Percentiles rank a stretch among this genome's conserved stretches.
Evolutionary conservation across 2,329 filamentous ascomycete species (phyloP).

Genomic region (Nigrograna mackinnonii): DNA sequence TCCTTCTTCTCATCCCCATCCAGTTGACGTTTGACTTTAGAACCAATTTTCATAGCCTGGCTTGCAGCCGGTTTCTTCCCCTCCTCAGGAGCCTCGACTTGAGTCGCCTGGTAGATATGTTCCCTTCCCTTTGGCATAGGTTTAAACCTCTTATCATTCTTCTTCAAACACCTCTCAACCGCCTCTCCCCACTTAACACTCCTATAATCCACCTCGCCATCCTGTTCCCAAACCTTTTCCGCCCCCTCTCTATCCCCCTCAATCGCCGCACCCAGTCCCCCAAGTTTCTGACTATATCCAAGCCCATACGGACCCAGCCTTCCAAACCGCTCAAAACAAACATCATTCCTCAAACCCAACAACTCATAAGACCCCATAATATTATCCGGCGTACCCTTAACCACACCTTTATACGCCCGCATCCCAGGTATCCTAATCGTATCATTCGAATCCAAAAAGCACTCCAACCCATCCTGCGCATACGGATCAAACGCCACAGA

Average conservation of each 20-base stretch:
- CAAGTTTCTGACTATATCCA: slow-evolving; percentile 78
- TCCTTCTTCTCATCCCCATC: slow-evolving; percentile 1
- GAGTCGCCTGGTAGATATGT: slow-evolving; percentile 46
- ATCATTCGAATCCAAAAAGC: slow-evolving; percentile 73
- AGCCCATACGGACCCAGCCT: slow-evolving; percentile 87
- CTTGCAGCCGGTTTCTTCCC: neutral
- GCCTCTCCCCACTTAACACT: slow-evolving; percentile 77
- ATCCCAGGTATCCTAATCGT: slow-evolving; percentile 70
- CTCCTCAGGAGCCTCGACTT: slow-evolving; percentile 22
- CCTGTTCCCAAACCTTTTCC: slow-evolving; percentile 76
- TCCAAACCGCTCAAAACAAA: slow-evolving; percentile 93
- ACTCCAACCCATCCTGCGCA: slow-evolving; percentile 69
- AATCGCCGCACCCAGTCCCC: slow-evolving; percentile 83
- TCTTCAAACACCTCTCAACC: slow-evolving; percentile 72
- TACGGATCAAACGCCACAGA: slow-evolving; percentile 67
- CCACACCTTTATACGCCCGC: slow-evolving; percentile 75
- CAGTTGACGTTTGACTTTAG: too few species aligned
- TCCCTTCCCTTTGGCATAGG: slow-evolving; percentile 32
- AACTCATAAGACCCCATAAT: slow-evolving; percentile 86
- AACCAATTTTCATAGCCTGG: neutral
- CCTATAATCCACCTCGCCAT: slow-evolving; percentile 75
- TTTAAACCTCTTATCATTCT: slow-evolving; percentile 72
- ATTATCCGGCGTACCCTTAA: slow-evolving; percentile 81
- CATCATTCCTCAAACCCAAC: slow-evolving; percentile 76
- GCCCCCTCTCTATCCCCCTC: slow-evolving; percentile 81